These are phyloP conservation scores for Neonectria faginata DNA, from an alignment of 2,329 filamentous ascomycete genomes.

Conservation along the genomic window DNA sequence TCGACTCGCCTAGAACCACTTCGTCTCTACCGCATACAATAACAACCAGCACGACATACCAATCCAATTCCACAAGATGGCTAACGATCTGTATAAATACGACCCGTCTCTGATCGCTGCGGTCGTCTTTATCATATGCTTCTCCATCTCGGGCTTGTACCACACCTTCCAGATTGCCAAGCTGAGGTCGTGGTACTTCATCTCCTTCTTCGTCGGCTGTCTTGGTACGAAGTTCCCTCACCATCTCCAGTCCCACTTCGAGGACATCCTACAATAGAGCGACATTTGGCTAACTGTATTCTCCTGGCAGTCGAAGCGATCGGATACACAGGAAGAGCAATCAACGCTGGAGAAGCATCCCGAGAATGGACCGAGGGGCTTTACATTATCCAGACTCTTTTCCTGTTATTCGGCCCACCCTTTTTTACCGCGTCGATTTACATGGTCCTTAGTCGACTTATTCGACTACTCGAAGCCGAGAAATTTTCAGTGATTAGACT, in stretches of 20 bases:
- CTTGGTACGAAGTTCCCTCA: conserved; percentile 48
- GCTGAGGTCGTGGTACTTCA: conserved; percentile 61
- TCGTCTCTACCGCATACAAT: no score
- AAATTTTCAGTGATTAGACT: conserved; percentile 53
- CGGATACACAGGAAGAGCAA: conserved; percentile 13
- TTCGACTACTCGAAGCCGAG: conserved; percentile 50
- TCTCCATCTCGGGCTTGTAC: neutral
- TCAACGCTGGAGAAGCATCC: conserved; percentile 32
- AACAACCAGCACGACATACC: no score
- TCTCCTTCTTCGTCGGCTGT: conserved; percentile 61
- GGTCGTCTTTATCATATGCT: no score
- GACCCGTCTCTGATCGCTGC: no score
- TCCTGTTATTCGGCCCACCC: no score
- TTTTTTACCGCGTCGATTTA: no score
- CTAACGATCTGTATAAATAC: no score
- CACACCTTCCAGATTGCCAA: conserved; percentile 54
- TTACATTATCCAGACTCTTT: no score
- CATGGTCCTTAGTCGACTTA: conserved; percentile 50
- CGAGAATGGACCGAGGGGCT: conserved; percentile 9
- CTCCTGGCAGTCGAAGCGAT: conserved; percentile 4
- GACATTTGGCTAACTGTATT: neutral
- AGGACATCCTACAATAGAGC: neutral
- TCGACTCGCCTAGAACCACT: no score
- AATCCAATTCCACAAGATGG: no score
- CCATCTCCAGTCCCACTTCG: neutral